A percentile compares a stretch with the other conserved stretches of the same genome.
These are phyloP conservation scores for Backusella morwellensis DNA, from an alignment of 192 early-diverging fungal genomes.

Conservation along the genomic window DNA sequence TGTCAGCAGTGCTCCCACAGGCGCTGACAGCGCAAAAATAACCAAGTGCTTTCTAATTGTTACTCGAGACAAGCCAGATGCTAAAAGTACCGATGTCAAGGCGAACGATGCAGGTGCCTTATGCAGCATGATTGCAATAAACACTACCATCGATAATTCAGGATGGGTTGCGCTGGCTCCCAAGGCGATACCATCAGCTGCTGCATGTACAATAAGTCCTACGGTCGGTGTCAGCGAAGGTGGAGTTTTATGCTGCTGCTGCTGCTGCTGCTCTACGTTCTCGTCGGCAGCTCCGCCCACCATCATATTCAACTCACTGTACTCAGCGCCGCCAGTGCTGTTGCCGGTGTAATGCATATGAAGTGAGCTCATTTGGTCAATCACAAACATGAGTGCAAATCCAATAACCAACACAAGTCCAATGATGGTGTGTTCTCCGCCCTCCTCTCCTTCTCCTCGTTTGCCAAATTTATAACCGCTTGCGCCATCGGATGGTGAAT, in stretches of 20 bases:
- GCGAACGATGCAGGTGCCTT: conserved; percentile 95
- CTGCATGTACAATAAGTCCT: conserved; percentile 95
- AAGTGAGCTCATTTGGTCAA: conserved; percentile 66
- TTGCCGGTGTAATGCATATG: conserved; percentile 24
- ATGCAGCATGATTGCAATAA: conserved; percentile 94
- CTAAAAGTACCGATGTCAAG: conserved; percentile 81
- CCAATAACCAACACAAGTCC: conserved; percentile 79
- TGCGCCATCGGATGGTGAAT: background rate
- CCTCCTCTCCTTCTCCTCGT: background rate
- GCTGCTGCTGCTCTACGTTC: background rate
- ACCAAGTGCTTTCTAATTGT: conserved; percentile 74
- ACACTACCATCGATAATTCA: conserved; percentile 74
- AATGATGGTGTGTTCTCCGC: conserved; percentile 59
- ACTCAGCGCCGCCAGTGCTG: background rate
- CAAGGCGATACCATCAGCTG: conserved; percentile 92
- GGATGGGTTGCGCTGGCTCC: conserved; percentile 78
- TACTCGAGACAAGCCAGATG: conserved; percentile 63
- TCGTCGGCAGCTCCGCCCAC: background rate
- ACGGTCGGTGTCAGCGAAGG: conserved; percentile 59
- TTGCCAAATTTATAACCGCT: background rate
- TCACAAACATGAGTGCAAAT: conserved; percentile 88
- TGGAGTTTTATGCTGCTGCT: conserved; percentile 16
- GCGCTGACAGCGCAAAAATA: conserved; percentile 82
- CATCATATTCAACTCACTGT: background rate
- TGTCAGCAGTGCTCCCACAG: conserved; percentile 72